Conservation (phyloP, 2,329 filamentous ascomycete species). For the Arthrobotrys musiformis region DNA sequence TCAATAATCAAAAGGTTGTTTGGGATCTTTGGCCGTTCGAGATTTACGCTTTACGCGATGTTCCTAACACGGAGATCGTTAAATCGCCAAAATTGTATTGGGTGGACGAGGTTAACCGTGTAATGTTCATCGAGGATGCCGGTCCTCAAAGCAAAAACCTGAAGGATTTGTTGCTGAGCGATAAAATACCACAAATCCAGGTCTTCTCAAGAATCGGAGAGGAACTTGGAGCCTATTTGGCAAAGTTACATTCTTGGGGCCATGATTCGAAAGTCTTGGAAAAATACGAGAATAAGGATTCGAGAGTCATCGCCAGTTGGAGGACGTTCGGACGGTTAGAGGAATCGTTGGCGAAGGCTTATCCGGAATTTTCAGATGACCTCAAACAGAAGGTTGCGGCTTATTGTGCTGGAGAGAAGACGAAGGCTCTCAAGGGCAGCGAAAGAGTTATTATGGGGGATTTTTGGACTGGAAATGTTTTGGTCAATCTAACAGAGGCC, state of each 20-base stretch:
- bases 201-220: slow-evolving; percentile 47
- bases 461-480: slow-evolving; percentile 54
- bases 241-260: slow-evolving; percentile 32
- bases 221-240: slow-evolving; percentile 43
- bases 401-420: slow-evolving; percentile 36
- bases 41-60: slow-evolving; percentile 18
- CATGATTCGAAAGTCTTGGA: slow-evolving; percentile 7
- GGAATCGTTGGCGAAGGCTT: slow-evolving; percentile 9
- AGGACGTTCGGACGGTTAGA: slow-evolving; percentile 42
- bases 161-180: slow-evolving; percentile 30
- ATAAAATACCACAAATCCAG: slow-evolving; percentile 18
- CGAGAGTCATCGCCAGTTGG: slow-evolving; percentile 47
- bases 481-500: slow-evolving; percentile 25
- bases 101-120: slow-evolving; percentile 48
- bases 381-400: slow-evolving; percentile 17
- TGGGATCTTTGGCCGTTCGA: slow-evolving; percentile 53
- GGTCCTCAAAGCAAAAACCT: slow-evolving; percentile 32
- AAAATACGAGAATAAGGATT: slow-evolving; percentile 43
- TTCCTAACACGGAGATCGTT: slow-evolving; percentile 35
- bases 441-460: slow-evolving; percentile 54
- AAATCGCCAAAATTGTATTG: slow-evolving; percentile 48
- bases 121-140: slow-evolving; percentile 48
- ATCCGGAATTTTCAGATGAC: slow-evolving; percentile 23
- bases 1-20: slow-evolving; percentile 25
- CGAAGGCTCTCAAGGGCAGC: slow-evolving; percentile 13